phyloP scores from a whole-genome alignment of 768 basidiomycete species.

The Pleurotus tuber-regium region DNA sequence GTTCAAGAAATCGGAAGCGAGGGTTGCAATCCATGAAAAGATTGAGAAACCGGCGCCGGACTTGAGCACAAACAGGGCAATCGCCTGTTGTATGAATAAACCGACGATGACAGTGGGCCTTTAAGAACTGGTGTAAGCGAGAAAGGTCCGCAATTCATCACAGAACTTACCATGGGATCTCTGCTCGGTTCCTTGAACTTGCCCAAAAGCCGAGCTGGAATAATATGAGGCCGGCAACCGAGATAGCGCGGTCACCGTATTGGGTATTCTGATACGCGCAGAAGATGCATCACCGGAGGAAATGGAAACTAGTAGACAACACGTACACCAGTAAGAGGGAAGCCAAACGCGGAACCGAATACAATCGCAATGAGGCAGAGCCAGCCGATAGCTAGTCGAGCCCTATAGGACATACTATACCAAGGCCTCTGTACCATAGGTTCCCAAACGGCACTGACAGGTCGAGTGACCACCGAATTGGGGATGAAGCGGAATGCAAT shows the following conservation, averaged over 20 bases:
- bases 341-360: conserved; percentile 87
- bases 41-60: conserved; percentile 77
- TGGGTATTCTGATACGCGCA: conserved; percentile 46
- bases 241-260: conserved; percentile 82
- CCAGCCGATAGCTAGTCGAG: conserved; percentile 71
- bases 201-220: conserved; percentile 79
- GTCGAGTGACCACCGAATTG: conserved; percentile 62
- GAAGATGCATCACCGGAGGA: conserved; percentile 1
- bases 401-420: conserved; percentile 48
- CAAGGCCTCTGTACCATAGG: conserved; percentile 67
- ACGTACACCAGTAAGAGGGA: conserved; percentile 54
- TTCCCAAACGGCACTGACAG: conserved; percentile 70
- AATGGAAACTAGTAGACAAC: conserved; percentile 15
- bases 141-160: not conserved
- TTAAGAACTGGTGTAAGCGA: not conserved
- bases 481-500: conserved; percentile 88
- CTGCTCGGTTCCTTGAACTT: conserved; percentile 58
- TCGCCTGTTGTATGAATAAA: conserved; percentile 77
- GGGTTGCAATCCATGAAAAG: conserved; percentile 79
- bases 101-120: conserved; percentile 90
- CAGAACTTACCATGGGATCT: conserved; percentile 65
- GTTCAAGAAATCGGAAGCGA: conserved; percentile 77
- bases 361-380: conserved; percentile 71
- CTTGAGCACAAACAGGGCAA: conserved; percentile 90
- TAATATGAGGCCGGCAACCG: conserved; percentile 72